Percentiles rank a stretch among this genome's conserved stretches.
Conservation (phyloP, 768 basidiomycete genomes). For the Hericium coralloides region DNA sequence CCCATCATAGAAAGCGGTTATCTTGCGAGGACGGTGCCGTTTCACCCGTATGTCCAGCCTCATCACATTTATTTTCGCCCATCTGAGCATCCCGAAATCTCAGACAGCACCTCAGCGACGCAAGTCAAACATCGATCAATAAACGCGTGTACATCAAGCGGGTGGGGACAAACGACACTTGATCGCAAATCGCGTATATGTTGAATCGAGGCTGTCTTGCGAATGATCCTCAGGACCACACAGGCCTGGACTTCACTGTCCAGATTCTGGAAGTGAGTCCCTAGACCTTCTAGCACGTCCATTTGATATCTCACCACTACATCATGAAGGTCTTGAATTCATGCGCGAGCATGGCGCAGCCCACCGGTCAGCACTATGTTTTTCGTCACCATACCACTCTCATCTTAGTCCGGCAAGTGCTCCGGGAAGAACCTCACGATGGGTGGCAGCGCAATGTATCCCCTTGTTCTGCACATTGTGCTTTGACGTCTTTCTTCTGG, state of each 20-base stretch:
- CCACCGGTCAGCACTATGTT: constrained; percentile 2
- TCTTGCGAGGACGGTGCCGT: no score
- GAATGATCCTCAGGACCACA: constrained; percentile 4
- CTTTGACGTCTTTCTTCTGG: neutral
- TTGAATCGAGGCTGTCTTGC: neutral
- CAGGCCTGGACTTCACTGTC: constrained; percentile 4
- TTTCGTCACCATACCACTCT: neutral
- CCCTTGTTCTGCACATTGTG: constrained; percentile 7
- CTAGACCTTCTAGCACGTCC: no score
- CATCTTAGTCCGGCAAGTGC: neutral
- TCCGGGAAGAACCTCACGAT: constrained; percentile 2
- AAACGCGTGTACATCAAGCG: no score
- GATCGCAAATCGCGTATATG: constrained; percentile 10
- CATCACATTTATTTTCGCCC: no score
- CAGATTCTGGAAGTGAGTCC: constrained; percentile 7
- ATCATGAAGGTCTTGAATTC: constrained; percentile 8
- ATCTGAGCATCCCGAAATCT: no score
- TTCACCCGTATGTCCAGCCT: no score
- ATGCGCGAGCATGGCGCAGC: constrained; percentile 10
- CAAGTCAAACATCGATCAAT: no score
- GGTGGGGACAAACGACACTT: no score
- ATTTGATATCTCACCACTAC: neutral
- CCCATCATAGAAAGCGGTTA: no score
- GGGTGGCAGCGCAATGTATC: constrained; percentile 5
- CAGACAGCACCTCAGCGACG: no score